These are phyloP conservation scores for Colletotrichum scovillei DNA, from an alignment of 2,329 filamentous ascomycete genomes.

Conservation along the genomic window DNA sequence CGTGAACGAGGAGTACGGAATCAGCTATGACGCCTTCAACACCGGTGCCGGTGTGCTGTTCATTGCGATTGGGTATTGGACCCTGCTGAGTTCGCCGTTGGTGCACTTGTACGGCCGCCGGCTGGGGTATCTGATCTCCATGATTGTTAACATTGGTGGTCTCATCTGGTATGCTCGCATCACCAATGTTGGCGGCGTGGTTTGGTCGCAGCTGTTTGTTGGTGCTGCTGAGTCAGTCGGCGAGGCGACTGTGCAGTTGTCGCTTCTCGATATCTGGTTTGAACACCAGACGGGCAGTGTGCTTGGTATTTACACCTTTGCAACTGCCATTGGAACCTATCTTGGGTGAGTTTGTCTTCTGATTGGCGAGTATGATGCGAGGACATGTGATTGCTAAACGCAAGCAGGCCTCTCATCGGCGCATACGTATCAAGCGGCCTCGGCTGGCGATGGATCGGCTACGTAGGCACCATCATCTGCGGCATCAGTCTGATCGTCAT, in stretches of 20 bases:
- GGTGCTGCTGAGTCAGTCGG: slow-evolving; percentile 67
- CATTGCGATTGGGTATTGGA: slow-evolving; percentile 66
- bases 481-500: slow-evolving; percentile 58
- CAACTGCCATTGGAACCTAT: slow-evolving; percentile 67
- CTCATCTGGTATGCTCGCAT: slow-evolving; percentile 65
- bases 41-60: slow-evolving; percentile 68
- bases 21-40: slow-evolving; percentile 64
- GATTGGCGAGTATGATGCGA: neutral
- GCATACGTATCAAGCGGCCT: slow-evolving; percentile 61
- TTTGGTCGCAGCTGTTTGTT: slow-evolving; percentile 68
- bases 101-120: slow-evolving; percentile 66
- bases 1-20: slow-evolving; percentile 61
- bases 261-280: slow-evolving; percentile 67
- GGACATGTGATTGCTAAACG: neutral
- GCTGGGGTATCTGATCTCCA: slow-evolving; percentile 64
- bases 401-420: slow-evolving; percentile 56
- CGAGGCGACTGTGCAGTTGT: slow-evolving; percentile 67
- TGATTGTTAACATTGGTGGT: slow-evolving; percentile 60
- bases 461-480: slow-evolving; percentile 61
- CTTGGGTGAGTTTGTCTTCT: slow-evolving; percentile 48
- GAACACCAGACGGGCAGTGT: slow-evolving; percentile 66
- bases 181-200: slow-evolving; percentile 54
- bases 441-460: slow-evolving; percentile 67
- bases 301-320: slow-evolving; percentile 65
- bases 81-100: slow-evolving; percentile 62